Base-by-base conservation (phyloP, 2,329 filamentous ascomycete species). In the Aspergillus puulaauensis region DNA sequence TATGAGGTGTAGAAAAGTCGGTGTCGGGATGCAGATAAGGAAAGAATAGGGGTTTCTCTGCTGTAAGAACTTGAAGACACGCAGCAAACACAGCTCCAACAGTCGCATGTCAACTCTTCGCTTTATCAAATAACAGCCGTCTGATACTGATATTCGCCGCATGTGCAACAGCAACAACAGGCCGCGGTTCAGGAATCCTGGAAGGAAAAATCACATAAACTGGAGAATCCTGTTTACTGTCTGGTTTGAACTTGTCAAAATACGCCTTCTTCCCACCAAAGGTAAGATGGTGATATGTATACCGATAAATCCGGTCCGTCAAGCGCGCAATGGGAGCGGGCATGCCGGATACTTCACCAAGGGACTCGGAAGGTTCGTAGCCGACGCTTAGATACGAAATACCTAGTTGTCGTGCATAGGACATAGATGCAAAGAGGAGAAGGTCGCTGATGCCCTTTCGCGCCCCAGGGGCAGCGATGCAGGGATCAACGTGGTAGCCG, bases 401-500 rank as follows among this genome's bases (percentile, higher is more conserved):
- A 0, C 66, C 66, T 0, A 67, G 64, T 3, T 66, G 66, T 23
- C 73, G 66, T 1, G 77, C 66, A 3, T 77, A 64, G 0, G 73
- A 69, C 75, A 78, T 75, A 0, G 75, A 63, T 0, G 71, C 64
- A 47, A 73, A 73, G 12, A 75, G 64, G 3, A 78, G 64, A 2
- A 78, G 58, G 21, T 78, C 76, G 8, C 68, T 74, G 17, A 77
- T 69, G 4, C 75, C 75, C 54, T 68, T 73, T 0, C 72, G 69
- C 4, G 73, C 70, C 0, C 64, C 66, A 0, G 73, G 73, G 4
- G 65, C 61, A 0, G 73, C 72, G 17, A 77, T 70, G 54, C 68
- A 77, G 0, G 75, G 76, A 46, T 78, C 76, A n/a, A 78, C 56
- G 53, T 78, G 76, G 55, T 77, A 78, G 14, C 75, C 76, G 3